Conservation (phyloP, 2,329 filamentous ascomycete genomes). For the Ophiostoma sp. region DNA sequence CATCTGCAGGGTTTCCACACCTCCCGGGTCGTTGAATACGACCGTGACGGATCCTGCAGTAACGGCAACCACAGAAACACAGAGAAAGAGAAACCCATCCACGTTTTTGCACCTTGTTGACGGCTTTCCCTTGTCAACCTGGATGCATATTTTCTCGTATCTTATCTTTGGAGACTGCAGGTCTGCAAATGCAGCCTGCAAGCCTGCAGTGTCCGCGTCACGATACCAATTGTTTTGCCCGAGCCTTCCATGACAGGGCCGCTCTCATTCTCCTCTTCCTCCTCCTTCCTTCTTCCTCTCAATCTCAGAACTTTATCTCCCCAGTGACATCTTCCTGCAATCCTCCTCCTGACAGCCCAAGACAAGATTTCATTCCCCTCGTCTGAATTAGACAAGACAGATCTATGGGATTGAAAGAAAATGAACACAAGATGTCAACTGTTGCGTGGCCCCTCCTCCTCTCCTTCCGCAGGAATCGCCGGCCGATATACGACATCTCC, state of each 20-base stretch:
- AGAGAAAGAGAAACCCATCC: neutral
- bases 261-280: neutral
- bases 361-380: neutral
- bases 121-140: neutral
- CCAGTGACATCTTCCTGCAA: neutral
- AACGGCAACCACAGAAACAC: neutral
- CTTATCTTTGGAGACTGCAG: neutral
- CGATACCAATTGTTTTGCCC: neutral
- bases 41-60: neutral
- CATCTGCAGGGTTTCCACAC: constrained; percentile 14
- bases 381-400: neutral
- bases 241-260: neutral
- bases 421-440: neutral
- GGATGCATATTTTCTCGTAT: constrained; percentile 6
- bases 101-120: neutral
- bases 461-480: neutral
- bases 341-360: neutral
- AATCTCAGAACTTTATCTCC: neutral
- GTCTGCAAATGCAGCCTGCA: neutral
- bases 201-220: neutral
- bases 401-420: neutral
- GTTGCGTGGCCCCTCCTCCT: neutral
- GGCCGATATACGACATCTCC: neutral
- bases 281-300: neutral
- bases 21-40: neutral